Percentiles rank a stretch among this genome's conserved stretches.
Conservation (phyloP, 2,329 filamentous ascomycete species). For the Aspergillus nomiae region DNA sequence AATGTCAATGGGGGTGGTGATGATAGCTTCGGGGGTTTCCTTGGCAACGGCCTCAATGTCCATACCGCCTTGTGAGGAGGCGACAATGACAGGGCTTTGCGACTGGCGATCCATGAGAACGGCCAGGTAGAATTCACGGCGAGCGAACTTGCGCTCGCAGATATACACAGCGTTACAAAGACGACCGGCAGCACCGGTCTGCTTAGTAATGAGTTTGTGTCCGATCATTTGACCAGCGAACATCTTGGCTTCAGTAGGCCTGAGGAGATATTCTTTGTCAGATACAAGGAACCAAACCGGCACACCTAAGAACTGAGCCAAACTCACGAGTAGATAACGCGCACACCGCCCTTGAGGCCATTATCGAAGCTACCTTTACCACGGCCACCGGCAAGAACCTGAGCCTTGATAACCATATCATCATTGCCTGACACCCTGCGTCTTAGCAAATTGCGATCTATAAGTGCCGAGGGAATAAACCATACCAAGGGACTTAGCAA, state of each 20-base stretch:
- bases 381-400: constrained; percentile 95
- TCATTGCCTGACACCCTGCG: constrained; percentile 60
- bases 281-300: constrained; percentile 7
- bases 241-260: constrained; percentile 89
- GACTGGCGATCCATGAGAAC: constrained; percentile 95
- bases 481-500: constrained; percentile 85
- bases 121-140: constrained; percentile 97
- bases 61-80: constrained; percentile 98
- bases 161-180: constrained; percentile 98
- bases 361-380: constrained; percentile 98
- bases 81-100: constrained; percentile 92
- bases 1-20: constrained; percentile 91
- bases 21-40: constrained; percentile 94
- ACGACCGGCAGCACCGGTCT: constrained; percentile 90
- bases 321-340: constrained; percentile 90
- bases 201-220: constrained; percentile 99
- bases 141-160: constrained; percentile 98
- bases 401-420: constrained; percentile 99
- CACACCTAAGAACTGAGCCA: background rate
- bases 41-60: constrained; percentile 98
- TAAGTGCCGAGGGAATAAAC: constrained; percentile 11
- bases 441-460: constrained; percentile 23
- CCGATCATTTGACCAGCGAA: constrained; percentile 99
- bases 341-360: constrained; percentile 96
- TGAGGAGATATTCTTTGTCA: constrained; percentile 31